These are phyloP conservation scores for Dysphania ambrosioides DNA, from an alignment of 148 eudicot species.

Conservation along the genomic window DNA sequence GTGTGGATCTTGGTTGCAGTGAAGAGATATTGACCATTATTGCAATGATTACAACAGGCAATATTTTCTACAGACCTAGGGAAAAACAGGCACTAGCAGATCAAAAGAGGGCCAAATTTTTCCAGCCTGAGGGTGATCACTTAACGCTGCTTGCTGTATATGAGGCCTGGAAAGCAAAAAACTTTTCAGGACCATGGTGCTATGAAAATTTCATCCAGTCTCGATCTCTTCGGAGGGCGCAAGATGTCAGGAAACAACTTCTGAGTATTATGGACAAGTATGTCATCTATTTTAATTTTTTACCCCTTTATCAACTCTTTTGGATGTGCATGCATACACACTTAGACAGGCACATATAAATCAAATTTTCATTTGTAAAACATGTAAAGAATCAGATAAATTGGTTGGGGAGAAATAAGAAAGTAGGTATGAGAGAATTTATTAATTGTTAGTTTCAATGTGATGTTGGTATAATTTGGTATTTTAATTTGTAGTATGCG, in stretches of 20 bases:
- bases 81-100: conserved; percentile 99
- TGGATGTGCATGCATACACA: neutral
- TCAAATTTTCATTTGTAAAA: no score
- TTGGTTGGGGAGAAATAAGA: neutral
- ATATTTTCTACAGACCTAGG: conserved; percentile 81
- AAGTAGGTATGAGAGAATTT: neutral
- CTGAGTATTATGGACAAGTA: conserved; percentile 96
- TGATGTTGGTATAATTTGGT: neutral
- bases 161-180: conserved; percentile 96
- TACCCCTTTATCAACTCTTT: neutral
- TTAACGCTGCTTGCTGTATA: conserved; percentile 92
- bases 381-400: no score
- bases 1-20: conserved; percentile 96
- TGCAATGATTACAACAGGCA: conserved; percentile 95
- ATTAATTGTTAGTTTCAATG: no score
- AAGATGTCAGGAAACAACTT: conserved; percentile 92
- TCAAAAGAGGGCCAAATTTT: conserved; percentile 89
- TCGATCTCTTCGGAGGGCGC: conserved; percentile 91
- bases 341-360: neutral
- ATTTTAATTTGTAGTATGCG: neutral
- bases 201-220: conserved; percentile 93
- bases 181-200: conserved; percentile 91
- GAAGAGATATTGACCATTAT: conserved; percentile 92
- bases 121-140: conserved; percentile 97
- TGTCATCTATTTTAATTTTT: conserved; percentile 9